Evolutionary conservation across 345 rosid genomes (phyloP).

Genomic region (Hypericum perforatum): DNA sequence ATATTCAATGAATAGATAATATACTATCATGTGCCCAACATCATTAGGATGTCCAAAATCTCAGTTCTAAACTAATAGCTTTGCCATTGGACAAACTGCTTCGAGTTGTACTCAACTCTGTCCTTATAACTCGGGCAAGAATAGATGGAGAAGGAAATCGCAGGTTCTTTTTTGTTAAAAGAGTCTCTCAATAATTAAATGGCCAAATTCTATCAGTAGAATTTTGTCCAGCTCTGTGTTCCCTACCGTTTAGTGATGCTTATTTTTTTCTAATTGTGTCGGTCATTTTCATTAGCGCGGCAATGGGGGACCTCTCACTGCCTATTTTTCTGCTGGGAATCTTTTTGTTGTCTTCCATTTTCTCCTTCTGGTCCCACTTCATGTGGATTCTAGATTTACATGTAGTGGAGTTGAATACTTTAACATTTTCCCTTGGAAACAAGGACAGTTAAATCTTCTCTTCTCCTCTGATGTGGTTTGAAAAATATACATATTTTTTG

Average conservation of each 20-base stretch:
- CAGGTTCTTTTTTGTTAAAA: not conserved
- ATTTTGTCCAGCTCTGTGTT: conserved; percentile 18
- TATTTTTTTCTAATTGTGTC: conserved; percentile 11
- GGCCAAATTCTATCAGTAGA: conserved; percentile 18
- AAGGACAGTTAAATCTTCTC: conserved; percentile 6
- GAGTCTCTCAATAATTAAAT: conserved; percentile 12
- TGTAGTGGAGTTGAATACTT: conserved; percentile 11
- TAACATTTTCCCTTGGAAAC: conserved; percentile 12
- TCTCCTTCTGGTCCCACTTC: conserved; percentile 17
- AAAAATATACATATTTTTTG: not conserved
- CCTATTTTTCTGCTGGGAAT: conserved; percentile 23
- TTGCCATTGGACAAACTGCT: too few species aligned
- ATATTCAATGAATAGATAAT: too few species aligned
- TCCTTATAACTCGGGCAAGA: too few species aligned
- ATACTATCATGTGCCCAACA: too few species aligned
- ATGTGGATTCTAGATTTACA: conserved; percentile 21
- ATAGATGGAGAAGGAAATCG: too few species aligned
- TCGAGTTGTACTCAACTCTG: too few species aligned
- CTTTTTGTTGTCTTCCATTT: conserved; percentile 13
- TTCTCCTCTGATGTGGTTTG: conserved; percentile 11
- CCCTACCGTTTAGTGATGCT: not conserved
- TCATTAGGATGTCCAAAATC: too few species aligned
- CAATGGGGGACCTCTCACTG: conserved; percentile 14
- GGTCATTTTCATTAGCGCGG: conserved; percentile 24
- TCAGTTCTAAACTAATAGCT: too few species aligned